Base-by-base conservation (phyloP, 352 stramenopile species). In the Phytophthora sp. region DNA sequence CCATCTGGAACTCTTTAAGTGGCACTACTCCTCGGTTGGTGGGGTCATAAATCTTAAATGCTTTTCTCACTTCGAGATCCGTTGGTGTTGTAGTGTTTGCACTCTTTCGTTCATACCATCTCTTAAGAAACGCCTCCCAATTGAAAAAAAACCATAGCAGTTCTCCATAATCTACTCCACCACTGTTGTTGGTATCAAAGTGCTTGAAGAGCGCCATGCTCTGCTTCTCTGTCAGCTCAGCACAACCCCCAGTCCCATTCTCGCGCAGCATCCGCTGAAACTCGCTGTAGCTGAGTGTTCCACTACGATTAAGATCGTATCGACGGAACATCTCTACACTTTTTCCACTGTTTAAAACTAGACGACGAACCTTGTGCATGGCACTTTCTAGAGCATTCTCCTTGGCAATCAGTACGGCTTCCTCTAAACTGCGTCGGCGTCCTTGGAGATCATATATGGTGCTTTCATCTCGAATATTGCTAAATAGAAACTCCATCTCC, bases 121-220 rank as follows among this genome's bases (percentile, higher is more conserved):
- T 65, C 45, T 90, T 89, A 3, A 87, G 42, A 45, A 91, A 91
- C 16, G 71, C 69, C n/a, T 74, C 60, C 7, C 69, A 71, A 30
- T 90, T 81, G 65, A 91, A 89, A 56, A 89, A 86, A 11, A 72
- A 66, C 82, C 80, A 90, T 1, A 93, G 63, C 27, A 93, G 57
- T 53, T 90, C 79, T 3, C 52, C 69, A 46, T 89, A 90, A 66
- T 86, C 71, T 44, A 91, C 73, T 9, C 73, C 74, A 0, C 78
- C 79, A 38, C 68, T 89, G n/a, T 54, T 6, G 52, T 84, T 76
- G 8, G 63, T 41, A 30, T 88, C 79, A 54, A 90, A 88, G 12
- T 77, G 74, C 11, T 50, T 55, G 23, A 90, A 84, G 5, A 89
- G 59, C 24, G 58, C 69, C 13, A 49, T 35, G 9, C 67, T 71